Base-by-base conservation (phyloP, 73 alveolate species). In the Uronychia setigera region DNA sequence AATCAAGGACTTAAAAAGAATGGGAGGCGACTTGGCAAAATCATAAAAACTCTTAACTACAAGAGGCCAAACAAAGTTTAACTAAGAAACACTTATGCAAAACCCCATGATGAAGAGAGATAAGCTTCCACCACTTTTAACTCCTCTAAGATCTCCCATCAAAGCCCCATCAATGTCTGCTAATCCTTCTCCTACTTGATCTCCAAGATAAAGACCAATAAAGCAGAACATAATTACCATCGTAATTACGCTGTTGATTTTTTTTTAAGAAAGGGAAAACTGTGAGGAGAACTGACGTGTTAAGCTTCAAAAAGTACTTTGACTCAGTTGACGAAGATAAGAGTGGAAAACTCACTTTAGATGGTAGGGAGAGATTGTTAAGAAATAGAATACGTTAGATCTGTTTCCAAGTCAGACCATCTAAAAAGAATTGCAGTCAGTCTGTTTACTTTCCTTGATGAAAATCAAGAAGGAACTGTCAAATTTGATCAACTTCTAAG, bases 401-500 rank as follows among this genome's bases (percentile, higher is more conserved):
- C 94, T 1, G 81, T 83, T 5, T 81, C 90, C 25, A 88, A 88
- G 76, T 81, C 90, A 1, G 79, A 58, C 33, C 94, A 88, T 75
- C 34, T 88, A 26, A 81, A 87, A 76, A 81, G 94, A 74, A 88
- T 88, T 34, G 94, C 90, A 75, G 94, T 82, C 29, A 59, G 86
- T 26, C 34, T 88, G 67, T 88, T 88, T 79, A 81, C 57, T 78
- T 88, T 74, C 83, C 87, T 88, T 27, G 94, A 88, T 77, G 34
- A 76, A 26, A 87, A 83, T 57, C 59, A 82, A 74, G 58, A 84
- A 29, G 95, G 95, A n/a, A 60, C 27, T 33, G 58, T 83, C 0
- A 28, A 87, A 1, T 89, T 89, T 79, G 83, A 67, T 32, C 86
- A 84, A 26, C 58, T 89, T 86, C 89, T 89, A 27, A 35, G 59